phyloP scores from a whole-genome alignment of 2,329 filamentous ascomycete genomes.

The Fusarium albosuccineum region DNA sequence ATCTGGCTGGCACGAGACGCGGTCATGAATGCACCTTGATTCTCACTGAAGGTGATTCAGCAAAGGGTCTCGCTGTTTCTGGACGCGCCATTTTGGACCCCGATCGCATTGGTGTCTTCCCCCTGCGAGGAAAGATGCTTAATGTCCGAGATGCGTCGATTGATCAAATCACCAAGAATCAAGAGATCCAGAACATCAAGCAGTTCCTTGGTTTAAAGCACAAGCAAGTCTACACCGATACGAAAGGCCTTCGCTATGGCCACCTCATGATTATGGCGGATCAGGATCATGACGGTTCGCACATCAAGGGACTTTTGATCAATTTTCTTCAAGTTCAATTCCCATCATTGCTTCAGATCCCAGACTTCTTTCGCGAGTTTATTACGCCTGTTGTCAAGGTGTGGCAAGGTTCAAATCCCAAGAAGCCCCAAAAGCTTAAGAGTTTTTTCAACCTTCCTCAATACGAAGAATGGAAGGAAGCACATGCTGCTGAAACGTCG shows the following conservation, averaged over 20 bases:
- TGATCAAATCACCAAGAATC: slow-evolving; percentile 96
- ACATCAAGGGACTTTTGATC: slow-evolving; percentile 98
- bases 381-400: slow-evolving; percentile 99
- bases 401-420: slow-evolving; percentile 90
- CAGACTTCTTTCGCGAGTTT: slow-evolving; percentile 94
- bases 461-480: slow-evolving; percentile 90
- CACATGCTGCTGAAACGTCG: slow-evolving; percentile 75
- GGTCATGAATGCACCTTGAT: slow-evolving; percentile 95
- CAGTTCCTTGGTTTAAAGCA: slow-evolving; percentile 98
- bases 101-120: slow-evolving; percentile 96
- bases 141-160: slow-evolving; percentile 97
- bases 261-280: slow-evolving; percentile 99
- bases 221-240: slow-evolving; percentile 92
- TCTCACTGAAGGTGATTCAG: slow-evolving; percentile 98
- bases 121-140: slow-evolving; percentile 94
- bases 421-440: slow-evolving; percentile 80
- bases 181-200: slow-evolving; percentile 99
- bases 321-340: slow-evolving; percentile 98
- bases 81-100: slow-evolving; percentile 93
- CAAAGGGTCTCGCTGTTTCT: slow-evolving; percentile 91
- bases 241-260: slow-evolving; percentile 90
- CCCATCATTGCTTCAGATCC: slow-evolving; percentile 89
- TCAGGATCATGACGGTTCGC: slow-evolving; percentile 99
- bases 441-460: slow-evolving; percentile 98
- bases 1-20: slow-evolving; percentile 92